Conservation (phyloP, 1,284 basidiomycete genomes). For the Malassezia pachydermatis region DNA sequence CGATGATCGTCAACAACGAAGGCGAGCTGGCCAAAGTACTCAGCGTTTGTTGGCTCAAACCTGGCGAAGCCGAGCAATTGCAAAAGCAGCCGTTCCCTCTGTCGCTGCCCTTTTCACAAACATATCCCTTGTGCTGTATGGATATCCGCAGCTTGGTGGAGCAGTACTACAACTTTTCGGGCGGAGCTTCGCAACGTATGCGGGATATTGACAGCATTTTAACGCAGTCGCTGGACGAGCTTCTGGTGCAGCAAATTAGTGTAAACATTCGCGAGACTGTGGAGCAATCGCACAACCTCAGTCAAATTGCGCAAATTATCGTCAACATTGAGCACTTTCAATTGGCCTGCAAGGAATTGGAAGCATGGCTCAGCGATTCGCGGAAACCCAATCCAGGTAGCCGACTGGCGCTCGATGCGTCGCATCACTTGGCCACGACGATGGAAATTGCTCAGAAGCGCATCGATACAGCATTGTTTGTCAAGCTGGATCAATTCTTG, state of each 20-base stretch:
- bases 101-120: conserved; percentile 82
- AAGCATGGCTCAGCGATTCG: conserved; percentile 64
- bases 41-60: conserved; percentile 69
- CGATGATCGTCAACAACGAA: conserved; percentile 70
- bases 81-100: conserved; percentile 57
- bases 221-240: conserved; percentile 77
- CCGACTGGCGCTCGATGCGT: conserved; percentile 61
- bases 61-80: conserved; percentile 48
- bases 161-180: conserved; percentile 92
- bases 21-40: conserved; percentile 68
- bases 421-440: conserved; percentile 61
- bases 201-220: conserved; percentile 84
- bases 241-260: conserved; percentile 72
- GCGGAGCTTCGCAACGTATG: conserved; percentile 82
- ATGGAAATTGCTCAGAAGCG: conserved; percentile 63
- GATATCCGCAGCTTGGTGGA: conserved; percentile 89
- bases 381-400: conserved; percentile 70
- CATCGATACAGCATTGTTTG: conserved; percentile 71
- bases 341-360: conserved; percentile 72
- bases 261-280: conserved; percentile 65
- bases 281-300: conserved; percentile 60
- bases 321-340: conserved; percentile 88
- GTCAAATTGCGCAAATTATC: conserved; percentile 86
- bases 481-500: conserved; percentile 93
- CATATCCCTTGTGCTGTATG: conserved; percentile 87